Evolutionary conservation across 495 filamentous ascomycete genomes (phyloP).

Genomic region (Hypoxylon cercidicola): DNA sequence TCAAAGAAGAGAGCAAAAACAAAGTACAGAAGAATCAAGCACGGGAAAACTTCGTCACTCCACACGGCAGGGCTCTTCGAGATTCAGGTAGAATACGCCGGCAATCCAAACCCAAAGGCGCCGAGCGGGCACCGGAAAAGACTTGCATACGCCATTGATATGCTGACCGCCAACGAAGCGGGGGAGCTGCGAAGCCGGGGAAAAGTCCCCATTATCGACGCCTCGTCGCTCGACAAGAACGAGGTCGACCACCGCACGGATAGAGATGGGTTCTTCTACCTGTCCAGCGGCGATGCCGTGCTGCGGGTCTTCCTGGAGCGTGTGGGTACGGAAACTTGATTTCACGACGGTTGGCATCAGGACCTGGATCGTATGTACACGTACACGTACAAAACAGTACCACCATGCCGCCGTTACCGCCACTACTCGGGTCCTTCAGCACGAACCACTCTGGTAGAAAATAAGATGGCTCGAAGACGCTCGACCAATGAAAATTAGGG

Average conservation of each 20-base stretch:
- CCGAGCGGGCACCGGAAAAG: constrained; percentile 4
- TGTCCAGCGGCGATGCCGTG: constrained; percentile 21
- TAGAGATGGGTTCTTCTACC: constrained; percentile 21
- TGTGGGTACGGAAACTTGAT: not conserved
- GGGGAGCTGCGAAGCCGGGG: not conserved
- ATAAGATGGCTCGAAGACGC: no score
- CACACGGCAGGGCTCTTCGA: constrained; percentile 34
- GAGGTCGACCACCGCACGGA: constrained; percentile 19
- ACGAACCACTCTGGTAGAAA: no score
- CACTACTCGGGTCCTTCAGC: no score
- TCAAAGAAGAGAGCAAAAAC: constrained; percentile 4
- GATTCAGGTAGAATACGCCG: constrained; percentile 45
- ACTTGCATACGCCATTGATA: constrained; percentile 12
- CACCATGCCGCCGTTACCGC: no score
- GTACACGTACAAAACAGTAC: no score
- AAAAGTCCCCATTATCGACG: constrained; percentile 2
- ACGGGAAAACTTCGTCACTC: constrained; percentile 28
- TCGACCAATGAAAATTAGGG: no score
- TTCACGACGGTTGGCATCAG: no score
- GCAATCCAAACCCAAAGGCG: not conserved
- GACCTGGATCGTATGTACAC: no score
- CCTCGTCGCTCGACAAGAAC: not conserved
- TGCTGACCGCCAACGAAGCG: constrained; percentile 10
- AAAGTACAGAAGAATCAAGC: constrained; percentile 10
- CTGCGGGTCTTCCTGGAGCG: constrained; percentile 8